A percentile compares a stretch with the other conserved stretches of the same genome.
phyloP scores from a whole-genome alignment of 129 eudicot genomes.

The Solidago caesia region DNA sequence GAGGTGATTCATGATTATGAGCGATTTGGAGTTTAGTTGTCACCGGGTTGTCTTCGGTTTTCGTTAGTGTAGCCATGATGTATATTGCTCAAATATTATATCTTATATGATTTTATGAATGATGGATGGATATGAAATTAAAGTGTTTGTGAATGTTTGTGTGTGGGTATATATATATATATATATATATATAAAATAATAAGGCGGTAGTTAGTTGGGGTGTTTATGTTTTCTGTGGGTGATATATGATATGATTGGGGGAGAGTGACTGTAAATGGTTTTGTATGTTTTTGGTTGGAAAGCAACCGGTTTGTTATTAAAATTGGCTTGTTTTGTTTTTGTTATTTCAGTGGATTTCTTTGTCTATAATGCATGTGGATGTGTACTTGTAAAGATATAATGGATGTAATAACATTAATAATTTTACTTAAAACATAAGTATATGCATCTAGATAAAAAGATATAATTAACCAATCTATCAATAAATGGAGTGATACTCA shows the following conservation, averaged over 20 bases:
- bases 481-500: no score
- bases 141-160: neutral
- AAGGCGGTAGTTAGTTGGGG: neutral
- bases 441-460: neutral
- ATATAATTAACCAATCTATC: no score
- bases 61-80: no score
- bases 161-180: no score
- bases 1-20: neutral
- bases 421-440: neutral
- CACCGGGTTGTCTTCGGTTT: neutral
- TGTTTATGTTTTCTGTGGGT: neutral
- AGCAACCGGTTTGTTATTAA: neutral
- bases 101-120: neutral
- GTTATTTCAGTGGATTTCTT: neutral
- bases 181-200: neutral
- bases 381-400: neutral
- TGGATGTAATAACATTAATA: neutral
- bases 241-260: neutral
- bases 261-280: neutral
- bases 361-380: neutral
- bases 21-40: neutral
- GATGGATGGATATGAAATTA: neutral
- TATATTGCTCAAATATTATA: neutral
- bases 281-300: neutral
- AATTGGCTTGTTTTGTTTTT: neutral